phyloP scores from a whole-genome alignment of 2,329 filamentous ascomycete genomes.

The Fusarium foetens region DNA sequence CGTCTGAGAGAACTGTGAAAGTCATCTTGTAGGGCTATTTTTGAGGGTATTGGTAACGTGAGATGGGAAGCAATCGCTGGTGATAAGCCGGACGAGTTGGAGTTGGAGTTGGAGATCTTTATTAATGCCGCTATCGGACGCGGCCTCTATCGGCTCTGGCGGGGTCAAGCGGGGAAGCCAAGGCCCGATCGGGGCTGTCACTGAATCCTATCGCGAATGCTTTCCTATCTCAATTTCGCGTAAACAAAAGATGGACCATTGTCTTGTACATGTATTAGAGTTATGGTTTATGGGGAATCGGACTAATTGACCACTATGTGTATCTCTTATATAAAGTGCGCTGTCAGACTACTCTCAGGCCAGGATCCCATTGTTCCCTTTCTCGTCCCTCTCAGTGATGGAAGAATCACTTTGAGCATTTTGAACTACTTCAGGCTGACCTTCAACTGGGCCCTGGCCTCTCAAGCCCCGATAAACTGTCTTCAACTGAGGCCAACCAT shows the following conservation, averaged over 20 bases:
- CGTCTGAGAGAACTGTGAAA: slow-evolving; percentile 41
- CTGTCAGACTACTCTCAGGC: neutral
- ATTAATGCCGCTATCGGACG: neutral
- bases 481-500: slow-evolving; percentile 51
- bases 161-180: neutral
- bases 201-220: neutral
- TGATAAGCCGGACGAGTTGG: neutral
- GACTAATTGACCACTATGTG: rapidly evolving
- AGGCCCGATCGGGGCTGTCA: neutral
- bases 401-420: slow-evolving; percentile 1
- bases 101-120: neutral
- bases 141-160: neutral
- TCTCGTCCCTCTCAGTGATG: neutral
- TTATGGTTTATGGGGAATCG: no score
- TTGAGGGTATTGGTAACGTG: rapidly evolving
- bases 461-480: neutral
- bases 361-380: neutral
- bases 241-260: rapidly evolving
- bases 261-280: neutral
- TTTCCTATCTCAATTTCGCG: neutral
- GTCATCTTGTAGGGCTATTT: slow-evolving; percentile 14
- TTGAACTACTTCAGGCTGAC: neutral
- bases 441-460: neutral
- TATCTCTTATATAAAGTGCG: rapidly evolving
- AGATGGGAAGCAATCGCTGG: neutral